Base-by-base conservation (phyloP, 148 eudicot genomes). In the Vaccinium macrocarpon region DNA sequence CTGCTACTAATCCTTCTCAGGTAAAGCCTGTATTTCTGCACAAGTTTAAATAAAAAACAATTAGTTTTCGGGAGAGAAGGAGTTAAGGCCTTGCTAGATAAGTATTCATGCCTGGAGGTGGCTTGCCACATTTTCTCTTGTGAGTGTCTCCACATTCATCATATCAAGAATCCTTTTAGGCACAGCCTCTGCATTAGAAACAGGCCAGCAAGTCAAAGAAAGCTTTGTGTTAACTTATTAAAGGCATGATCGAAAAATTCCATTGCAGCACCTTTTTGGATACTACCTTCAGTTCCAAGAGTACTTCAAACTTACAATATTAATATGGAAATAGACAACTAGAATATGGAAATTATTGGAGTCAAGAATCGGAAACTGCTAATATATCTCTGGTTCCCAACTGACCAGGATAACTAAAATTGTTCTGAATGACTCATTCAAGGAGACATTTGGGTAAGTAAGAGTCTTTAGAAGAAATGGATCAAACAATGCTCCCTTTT, bases 51-150 rank as follows among this genome's bases (percentile, higher is more conserved):
- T 29, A 12, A 23, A 64, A 64, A 23, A 64, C 4, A 64, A 64
- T 64, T n/a, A 64, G 71, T n/a, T 64, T 64, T 23, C 32, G 25
- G 32, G 14, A 23, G 71, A 23, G 29, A 64, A 64, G 25, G 8
- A 61, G 25, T 19, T 19, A 1, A 61, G 25, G 66, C 25, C 25
- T 61, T 10, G 10, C 9, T n/a, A 50, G 82, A 78, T 56, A 76
- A 74, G 49, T 18, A 62, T 61, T 64, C 16, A 83, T 82, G 78
- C 99, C 98, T 96, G 99, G 59, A 96, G 93, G 87, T 96, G 99
- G 95, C 99, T 96, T 5, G 99, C 99, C 64, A 96, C 98, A 51
- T 96, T 95, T 88, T 96, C 99, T 83, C 99, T 93, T 5, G 97
- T 96, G 35, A 96, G 93, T 81, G 93, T 93, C 72, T 93, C 95